These are phyloP conservation scores for Anethum foeniculum DNA, from an alignment of 140 eudicot genomes.

Conservation along the genomic window DNA sequence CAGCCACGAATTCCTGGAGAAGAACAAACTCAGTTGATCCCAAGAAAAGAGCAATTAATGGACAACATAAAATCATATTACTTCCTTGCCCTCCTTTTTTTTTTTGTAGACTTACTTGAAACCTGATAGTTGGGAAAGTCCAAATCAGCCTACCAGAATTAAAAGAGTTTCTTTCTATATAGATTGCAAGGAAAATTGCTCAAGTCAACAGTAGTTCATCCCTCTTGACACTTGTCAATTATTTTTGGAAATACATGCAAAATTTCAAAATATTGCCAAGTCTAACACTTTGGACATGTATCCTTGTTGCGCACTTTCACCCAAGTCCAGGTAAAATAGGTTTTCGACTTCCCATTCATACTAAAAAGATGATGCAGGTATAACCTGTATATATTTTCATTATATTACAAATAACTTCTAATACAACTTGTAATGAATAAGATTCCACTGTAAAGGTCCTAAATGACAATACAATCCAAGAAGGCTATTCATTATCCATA, in stretches of 20 bases:
- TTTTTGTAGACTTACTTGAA: not conserved
- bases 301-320: not conserved
- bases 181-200: not conserved
- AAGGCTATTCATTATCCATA: not conserved
- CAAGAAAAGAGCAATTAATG: not conserved
- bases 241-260: not conserved
- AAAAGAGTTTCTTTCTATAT: not conserved
- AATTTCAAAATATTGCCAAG: not conserved
- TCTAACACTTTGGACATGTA: not conserved
- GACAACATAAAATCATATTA: not conserved
- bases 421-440: not conserved
- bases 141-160: not conserved
- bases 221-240: not conserved
- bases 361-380: not conserved
- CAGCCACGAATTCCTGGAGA: conserved; percentile 86
- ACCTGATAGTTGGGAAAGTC: not conserved
- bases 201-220: not conserved
- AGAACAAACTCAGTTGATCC: conserved; percentile 6
- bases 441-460: not conserved
- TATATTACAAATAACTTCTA: not conserved
- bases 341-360: not conserved
- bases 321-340: not conserved
- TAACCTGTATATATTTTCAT: not conserved
- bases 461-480: not conserved
- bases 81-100: not conserved